phyloP scores from a whole-genome alignment of 441 rosid species.

The Jatropha multifida region DNA sequence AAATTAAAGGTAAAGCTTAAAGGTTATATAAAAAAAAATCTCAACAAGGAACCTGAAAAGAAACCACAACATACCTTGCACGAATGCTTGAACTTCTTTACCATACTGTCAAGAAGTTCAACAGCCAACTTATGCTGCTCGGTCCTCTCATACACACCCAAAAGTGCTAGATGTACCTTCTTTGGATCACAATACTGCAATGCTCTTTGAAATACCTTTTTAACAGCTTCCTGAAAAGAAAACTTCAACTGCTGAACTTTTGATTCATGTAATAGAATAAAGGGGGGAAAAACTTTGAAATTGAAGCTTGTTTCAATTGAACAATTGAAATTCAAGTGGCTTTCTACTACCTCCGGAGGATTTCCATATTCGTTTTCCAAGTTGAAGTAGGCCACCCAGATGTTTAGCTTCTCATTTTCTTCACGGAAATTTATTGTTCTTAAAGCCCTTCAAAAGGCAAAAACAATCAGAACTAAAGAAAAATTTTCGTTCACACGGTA shows the following conservation, averaged over 20 bases:
- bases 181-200: constrained; percentile 85
- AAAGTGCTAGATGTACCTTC: constrained; percentile 78
- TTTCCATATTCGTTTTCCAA: constrained; percentile 92
- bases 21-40: background rate
- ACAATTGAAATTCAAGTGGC: background rate
- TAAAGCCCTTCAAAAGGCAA: constrained; percentile 69
- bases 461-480: background rate
- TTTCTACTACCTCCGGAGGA: constrained; percentile 76
- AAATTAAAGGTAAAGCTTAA: background rate
- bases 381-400: constrained; percentile 97
- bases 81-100: constrained; percentile 88
- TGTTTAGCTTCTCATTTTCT: constrained; percentile 91
- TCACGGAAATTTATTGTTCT: constrained; percentile 82
- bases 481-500: background rate
- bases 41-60: background rate
- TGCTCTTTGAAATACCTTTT: constrained; percentile 82
- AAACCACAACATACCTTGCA: constrained; percentile 63
- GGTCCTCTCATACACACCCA: constrained; percentile 85
- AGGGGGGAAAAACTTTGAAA: background rate
- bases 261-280: background rate
- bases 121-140: constrained; percentile 71
- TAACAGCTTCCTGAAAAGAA: constrained; percentile 71
- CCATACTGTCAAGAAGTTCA: constrained; percentile 72
- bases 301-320: no score
- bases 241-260: background rate